A percentile compares a stretch with the other conserved stretches of the same genome.
phyloP scores from a whole-genome alignment of 2,329 filamentous ascomycete genomes.

The Paecilomyces fulvus region DNA sequence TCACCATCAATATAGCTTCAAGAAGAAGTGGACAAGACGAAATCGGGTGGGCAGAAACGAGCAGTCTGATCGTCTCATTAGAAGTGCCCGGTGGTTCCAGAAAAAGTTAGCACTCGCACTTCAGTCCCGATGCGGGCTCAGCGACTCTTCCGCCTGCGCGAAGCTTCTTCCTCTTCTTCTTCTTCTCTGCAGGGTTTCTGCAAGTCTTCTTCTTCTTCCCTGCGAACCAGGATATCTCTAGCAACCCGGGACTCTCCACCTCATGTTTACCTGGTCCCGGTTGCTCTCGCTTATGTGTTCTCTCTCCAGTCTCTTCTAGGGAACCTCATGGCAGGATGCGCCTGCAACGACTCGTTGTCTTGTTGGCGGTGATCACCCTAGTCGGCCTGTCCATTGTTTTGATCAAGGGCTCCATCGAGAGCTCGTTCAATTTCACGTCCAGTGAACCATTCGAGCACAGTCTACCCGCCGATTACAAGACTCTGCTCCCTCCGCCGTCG shows the following conservation, averaged over 20 bases:
- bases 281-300: conserved; percentile 3
- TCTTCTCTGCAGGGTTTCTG: neutral
- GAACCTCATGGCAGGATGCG: conserved; percentile 28
- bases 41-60: neutral
- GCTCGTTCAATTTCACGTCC: conserved; percentile 10
- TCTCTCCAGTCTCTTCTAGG: conserved; percentile 2
- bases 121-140: neutral
- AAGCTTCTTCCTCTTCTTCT: neutral
- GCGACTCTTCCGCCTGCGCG: neutral
- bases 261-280: neutral
- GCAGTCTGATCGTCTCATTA: neutral
- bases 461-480: conserved; percentile 6
- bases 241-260: neutral
- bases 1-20: too few relatives aligned
- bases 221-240: neutral
- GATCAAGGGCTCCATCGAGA: conserved; percentile 12
- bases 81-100: neutral
- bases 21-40: neutral
- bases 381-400: conserved; percentile 24
- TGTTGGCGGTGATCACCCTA: conserved; percentile 24
- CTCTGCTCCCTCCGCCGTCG: conserved; percentile 4
- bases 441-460: conserved; percentile 16
- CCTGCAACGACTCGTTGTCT: conserved; percentile 23
- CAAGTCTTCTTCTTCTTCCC: neutral
- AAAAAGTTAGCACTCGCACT: neutral